A percentile compares a stretch with the other conserved stretches of the same genome.
These are phyloP conservation scores for Thermothielavioides terrestris DNA, from an alignment of 495 filamentous ascomycete species.

Conservation along the genomic window DNA sequence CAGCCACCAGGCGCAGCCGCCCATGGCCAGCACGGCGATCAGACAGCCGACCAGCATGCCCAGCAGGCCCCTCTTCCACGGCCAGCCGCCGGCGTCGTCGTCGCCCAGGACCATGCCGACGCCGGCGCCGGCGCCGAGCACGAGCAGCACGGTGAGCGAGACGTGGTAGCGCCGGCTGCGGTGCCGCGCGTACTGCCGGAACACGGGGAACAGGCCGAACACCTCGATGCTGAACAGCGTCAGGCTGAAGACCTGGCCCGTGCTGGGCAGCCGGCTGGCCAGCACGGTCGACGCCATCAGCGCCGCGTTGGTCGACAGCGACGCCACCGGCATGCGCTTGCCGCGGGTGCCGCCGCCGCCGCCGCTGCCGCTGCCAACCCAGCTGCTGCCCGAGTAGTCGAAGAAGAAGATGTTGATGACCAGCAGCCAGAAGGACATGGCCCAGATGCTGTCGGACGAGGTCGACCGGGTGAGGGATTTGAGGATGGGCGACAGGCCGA, in stretches of 20 bases:
- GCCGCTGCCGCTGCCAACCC: conserved; percentile 8
- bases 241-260: conserved; percentile 89
- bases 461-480: conserved; percentile 90
- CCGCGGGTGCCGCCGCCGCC: background rate
- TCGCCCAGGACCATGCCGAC: conserved; percentile 57
- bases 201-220: conserved; percentile 93
- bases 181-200: conserved; percentile 76
- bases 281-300: conserved; percentile 84
- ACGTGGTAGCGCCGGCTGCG: conserved; percentile 79
- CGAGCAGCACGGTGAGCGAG: conserved; percentile 64
- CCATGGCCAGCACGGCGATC: conserved; percentile 66
- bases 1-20: conserved; percentile 94
- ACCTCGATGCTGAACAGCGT: conserved; percentile 96
- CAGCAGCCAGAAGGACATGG: conserved; percentile 85
- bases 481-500: conserved; percentile 86
- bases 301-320: conserved; percentile 84
- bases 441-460: conserved; percentile 88
- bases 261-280: conserved; percentile 75
- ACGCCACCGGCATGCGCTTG: conserved; percentile 59
- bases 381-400: conserved; percentile 65
- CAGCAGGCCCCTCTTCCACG: conserved; percentile 65
- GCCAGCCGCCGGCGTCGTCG: conserved; percentile 40
- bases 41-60: conserved; percentile 63
- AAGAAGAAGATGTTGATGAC: conserved; percentile 96
- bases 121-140: conserved; percentile 68